phyloP scores from a whole-genome alignment of 2,329 filamentous ascomycete species.

The Fusarium poae region DNA sequence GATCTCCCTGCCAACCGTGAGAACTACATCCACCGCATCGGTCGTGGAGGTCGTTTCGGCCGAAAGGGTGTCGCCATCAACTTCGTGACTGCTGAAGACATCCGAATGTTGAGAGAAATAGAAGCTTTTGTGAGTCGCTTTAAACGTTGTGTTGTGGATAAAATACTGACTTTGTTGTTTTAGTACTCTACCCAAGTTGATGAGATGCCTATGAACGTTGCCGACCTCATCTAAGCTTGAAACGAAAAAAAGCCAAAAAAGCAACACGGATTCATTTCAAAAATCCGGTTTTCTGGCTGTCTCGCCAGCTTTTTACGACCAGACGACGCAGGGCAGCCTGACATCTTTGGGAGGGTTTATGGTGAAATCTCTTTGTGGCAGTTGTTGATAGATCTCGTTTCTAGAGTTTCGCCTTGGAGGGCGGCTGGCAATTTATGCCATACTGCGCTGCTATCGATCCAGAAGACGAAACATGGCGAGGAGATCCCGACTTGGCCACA shows the following conservation, averaged over 20 bases:
- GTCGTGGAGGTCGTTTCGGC: conserved; percentile 99
- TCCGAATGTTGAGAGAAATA: conserved; percentile 99
- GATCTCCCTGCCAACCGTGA: conserved; percentile 98
- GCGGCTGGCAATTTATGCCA: conserved; percentile 26
- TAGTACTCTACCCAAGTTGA: conserved; percentile 99
- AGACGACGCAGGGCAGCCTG: conserved; percentile 48
- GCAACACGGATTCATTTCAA: conserved; percentile 36
- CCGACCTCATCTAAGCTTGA: conserved; percentile 75
- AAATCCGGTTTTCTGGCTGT: conserved; percentile 45
- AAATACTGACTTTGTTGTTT: no score
- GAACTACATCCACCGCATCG: conserved; percentile 99
- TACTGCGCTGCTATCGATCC: conserved; percentile 45
- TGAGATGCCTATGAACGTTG: conserved; percentile 99
- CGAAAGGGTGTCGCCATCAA: conserved; percentile 99
- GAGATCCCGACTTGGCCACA: conserved; percentile 52
- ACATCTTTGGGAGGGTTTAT: conserved; percentile 50
- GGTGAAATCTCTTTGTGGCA: conserved; percentile 54
- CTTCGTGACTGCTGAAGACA: conserved; percentile 99
- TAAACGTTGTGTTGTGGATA: no score
- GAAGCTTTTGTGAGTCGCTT: conserved; percentile 78
- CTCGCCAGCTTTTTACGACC: conserved; percentile 37
- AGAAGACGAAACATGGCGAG: conserved; percentile 50
- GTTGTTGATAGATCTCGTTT: conserved; percentile 59
- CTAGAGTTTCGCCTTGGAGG: conserved; percentile 53
- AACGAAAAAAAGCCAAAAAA: conserved; percentile 41